Base-by-base conservation (phyloP, 495 filamentous ascomycete genomes). In the Penicillium angulare region DNA sequence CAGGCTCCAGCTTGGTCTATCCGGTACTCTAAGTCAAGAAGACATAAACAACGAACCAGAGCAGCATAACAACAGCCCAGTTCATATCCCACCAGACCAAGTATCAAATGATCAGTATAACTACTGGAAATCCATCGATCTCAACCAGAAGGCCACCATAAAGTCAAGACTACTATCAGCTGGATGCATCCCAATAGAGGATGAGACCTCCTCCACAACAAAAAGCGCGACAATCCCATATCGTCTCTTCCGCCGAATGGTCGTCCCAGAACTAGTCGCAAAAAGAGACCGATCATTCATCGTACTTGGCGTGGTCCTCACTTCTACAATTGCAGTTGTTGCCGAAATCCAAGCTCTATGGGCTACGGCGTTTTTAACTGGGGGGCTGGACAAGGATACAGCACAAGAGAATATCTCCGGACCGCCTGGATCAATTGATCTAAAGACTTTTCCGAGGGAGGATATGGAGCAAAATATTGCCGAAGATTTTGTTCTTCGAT, bases 301-400 rank as follows among this genome's bases (percentile, higher is more conserved):
- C 5, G 82, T 85, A 46, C 61, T 78, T 1, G 86, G 86, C 2
- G 66, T 76, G 6, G 51, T 86, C 4, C 66, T 78, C 27, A 78
- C 76, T 44, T 80, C 86, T 26, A 72, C 75, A 8, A 80, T 80
- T 29, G 63, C 77, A 5, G 65, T 80, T 3, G 72, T 81, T 3
- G 80, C 85, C 0, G 83, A 89, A 50, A 64, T 79, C 3, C 85
- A 89, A 52, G 82, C 80, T 4, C 69, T 90, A 6, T 91, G 86
- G 87, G 77, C 84, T 13, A 73, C 72, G 31, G 82, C 83, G 0
- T 89, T 79, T 45, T 44, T 86, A 0, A 67, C 56, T 0, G 64
- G 57, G 2, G 56, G 45, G 5, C 50, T 67, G 1, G 64, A 66
- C 20, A 9, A 32, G 7, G 3, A 17, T 3, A 34, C 15, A 12